A percentile compares a stretch with the other conserved stretches of the same genome.
Evolutionary conservation across 768 basidiomycete species (phyloP).

Genomic region (Agaricus subrufescens): DNA sequence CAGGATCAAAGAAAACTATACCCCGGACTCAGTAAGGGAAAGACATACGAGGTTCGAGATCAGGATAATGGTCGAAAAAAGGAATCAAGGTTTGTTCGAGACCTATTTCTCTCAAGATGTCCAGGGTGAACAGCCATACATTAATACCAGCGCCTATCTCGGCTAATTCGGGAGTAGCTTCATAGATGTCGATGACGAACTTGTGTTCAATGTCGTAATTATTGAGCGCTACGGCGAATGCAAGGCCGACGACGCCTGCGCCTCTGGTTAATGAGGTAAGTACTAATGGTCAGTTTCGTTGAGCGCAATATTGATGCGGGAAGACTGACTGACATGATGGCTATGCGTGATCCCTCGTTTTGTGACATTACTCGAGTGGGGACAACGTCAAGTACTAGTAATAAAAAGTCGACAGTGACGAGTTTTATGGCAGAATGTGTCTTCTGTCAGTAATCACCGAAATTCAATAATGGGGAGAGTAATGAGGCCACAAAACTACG

Average conservation of each 20-base stretch:
- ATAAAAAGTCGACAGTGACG: too few species aligned
- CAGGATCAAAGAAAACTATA: too few species aligned
- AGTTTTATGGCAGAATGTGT: too few species aligned
- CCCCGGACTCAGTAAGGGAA: too few species aligned
- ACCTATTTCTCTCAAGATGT: slow-evolving; percentile 10
- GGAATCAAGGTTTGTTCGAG: slow-evolving; percentile 8
- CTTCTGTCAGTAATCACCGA: too few species aligned
- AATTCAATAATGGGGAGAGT: too few species aligned
- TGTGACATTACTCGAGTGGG: background rate
- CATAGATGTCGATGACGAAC: slow-evolving; percentile 36
- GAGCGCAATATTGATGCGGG: background rate
- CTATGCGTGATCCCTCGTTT: slow-evolving; percentile 1
- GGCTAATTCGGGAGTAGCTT: slow-evolving; percentile 31
- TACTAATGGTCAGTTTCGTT: too few species aligned
- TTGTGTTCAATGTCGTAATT: slow-evolving; percentile 16
- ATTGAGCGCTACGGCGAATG: slow-evolving; percentile 29
- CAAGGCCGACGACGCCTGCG: slow-evolving; percentile 36
- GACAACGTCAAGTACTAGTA: too few species aligned
- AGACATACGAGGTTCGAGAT: slow-evolving; percentile 13
- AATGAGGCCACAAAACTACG: too few species aligned
- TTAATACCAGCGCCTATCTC: slow-evolving; percentile 42
- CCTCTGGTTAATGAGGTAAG: slow-evolving; percentile 21
- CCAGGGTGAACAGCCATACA: slow-evolving; percentile 23
- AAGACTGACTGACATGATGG: slow-evolving; percentile 4
- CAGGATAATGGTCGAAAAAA: slow-evolving; percentile 12